phyloP scores from a whole-genome alignment of 805 yeast genomes.

The Diddensiella santjacobensis region DNA sequence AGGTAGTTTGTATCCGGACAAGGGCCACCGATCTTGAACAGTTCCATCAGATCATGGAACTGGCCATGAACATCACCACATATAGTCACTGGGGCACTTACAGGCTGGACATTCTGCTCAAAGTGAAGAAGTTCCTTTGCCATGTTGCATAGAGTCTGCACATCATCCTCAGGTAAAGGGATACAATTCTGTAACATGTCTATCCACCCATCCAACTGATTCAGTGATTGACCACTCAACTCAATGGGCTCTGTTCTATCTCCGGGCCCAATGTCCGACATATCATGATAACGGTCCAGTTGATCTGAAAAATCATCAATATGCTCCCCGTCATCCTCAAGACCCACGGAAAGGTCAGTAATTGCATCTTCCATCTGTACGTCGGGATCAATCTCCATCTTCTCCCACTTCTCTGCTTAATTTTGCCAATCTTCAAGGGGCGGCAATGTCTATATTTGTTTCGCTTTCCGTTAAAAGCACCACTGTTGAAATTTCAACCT shows the following conservation, averaged over 20 bases:
- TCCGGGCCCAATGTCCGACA: slow-evolving; percentile 9
- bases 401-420: no score
- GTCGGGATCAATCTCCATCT: slow-evolving; percentile 38
- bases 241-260: slow-evolving; percentile 39
- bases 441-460: no score
- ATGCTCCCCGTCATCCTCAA: slow-evolving; percentile 52
- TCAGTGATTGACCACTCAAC: slow-evolving; percentile 45
- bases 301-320: slow-evolving; percentile 31
- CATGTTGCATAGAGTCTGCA: slow-evolving; percentile 78
- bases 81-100: slow-evolving; percentile 89
- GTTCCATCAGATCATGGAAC: slow-evolving; percentile 92
- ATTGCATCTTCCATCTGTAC: slow-evolving; percentile 38
- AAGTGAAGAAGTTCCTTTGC: slow-evolving; percentile 81
- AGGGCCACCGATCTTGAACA: slow-evolving; percentile 93
- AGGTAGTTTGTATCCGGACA: slow-evolving; percentile 90
- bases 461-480: no score
- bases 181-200: slow-evolving; percentile 49
- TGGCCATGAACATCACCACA: slow-evolving; percentile 98
- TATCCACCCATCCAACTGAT: slow-evolving; percentile 86
- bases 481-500: no score
- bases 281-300: slow-evolving; percentile 49
- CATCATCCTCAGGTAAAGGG: slow-evolving; percentile 66
- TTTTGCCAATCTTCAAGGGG: no score
- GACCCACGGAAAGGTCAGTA: slow-evolving; percentile 73
- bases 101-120: slow-evolving; percentile 94